Percentiles rank a stretch among this genome's conserved stretches.
These are phyloP conservation scores for Tricholoma sp. DNA, from an alignment of 768 basidiomycete genomes.

Conservation along the genomic window DNA sequence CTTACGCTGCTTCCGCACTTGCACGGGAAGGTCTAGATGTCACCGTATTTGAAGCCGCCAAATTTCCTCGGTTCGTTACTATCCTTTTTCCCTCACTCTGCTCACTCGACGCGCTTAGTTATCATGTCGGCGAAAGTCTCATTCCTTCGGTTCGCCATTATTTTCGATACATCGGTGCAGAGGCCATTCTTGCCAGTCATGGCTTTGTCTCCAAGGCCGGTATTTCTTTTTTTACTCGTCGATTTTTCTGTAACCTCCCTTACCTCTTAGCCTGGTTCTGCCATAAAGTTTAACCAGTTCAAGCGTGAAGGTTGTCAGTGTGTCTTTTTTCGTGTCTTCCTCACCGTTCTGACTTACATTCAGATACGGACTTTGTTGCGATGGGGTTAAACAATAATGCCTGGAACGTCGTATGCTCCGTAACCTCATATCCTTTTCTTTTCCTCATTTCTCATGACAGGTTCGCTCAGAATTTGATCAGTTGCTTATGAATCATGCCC, in stretches of 20 bases:
- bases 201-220: conserved; percentile 50
- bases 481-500: conserved; percentile 51
- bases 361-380: conserved; percentile 59
- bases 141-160: conserved; percentile 59
- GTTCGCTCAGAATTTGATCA: conserved; percentile 60
- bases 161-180: conserved; percentile 53
- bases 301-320: conserved; percentile 60
- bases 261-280: conserved; percentile 46
- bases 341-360: neutral
- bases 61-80: conserved; percentile 43
- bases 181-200: conserved; percentile 41
- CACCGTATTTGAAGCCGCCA: conserved; percentile 46
- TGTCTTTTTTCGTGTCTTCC: neutral
- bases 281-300: conserved; percentile 59
- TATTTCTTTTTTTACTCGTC: neutral
- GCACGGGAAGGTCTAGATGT: conserved; percentile 53
- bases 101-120: conserved; percentile 26
- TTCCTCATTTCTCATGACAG: conserved; percentile 18
- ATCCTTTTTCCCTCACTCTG: neutral
- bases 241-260: neutral
- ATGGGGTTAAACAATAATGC: conserved; percentile 49
- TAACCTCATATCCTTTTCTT: neutral
- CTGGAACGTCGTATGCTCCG: conserved; percentile 54
- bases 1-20: conserved; percentile 51
- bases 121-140: conserved; percentile 56